phyloP scores from a whole-genome alignment of 2,329 filamentous ascomycete genomes.

The Rhytidhysteron rufulum region DNA sequence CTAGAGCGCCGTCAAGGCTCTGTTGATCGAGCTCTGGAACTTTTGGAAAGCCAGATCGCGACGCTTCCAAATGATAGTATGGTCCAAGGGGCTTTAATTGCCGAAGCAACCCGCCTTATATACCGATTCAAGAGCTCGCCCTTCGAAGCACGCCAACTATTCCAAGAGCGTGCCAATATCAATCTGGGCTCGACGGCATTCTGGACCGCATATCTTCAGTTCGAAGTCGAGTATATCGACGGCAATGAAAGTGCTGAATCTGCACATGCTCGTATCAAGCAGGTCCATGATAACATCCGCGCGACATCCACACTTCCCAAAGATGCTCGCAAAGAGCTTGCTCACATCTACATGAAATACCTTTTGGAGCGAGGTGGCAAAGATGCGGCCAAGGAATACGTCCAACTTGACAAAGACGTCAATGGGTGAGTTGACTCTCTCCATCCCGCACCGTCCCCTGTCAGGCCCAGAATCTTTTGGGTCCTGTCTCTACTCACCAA shows the following conservation, averaged over 20 bases:
- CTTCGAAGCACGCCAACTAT: constrained; percentile 79
- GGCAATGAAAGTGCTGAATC: constrained; percentile 59
- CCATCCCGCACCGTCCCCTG: too few species aligned
- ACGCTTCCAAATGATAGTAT: constrained; percentile 67
- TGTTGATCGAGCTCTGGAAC: constrained; percentile 76
- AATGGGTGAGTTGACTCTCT: constrained; percentile 59
- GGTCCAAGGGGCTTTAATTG: constrained; percentile 81
- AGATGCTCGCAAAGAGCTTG: constrained; percentile 68
- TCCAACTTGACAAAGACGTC: constrained; percentile 77
- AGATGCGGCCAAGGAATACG: constrained; percentile 80
- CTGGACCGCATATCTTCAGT: constrained; percentile 84
- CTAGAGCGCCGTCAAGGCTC: constrained; percentile 78
- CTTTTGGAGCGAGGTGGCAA: constrained; percentile 78
- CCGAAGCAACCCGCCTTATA: constrained; percentile 80
- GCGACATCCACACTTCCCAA: constrained; percentile 67
- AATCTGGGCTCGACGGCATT: constrained; percentile 86
- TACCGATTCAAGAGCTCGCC: constrained; percentile 83
- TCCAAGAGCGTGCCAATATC: constrained; percentile 74
- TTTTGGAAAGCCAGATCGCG: constrained; percentile 79
- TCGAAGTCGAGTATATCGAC: constrained; percentile 81
- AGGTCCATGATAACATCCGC: constrained; percentile 72
- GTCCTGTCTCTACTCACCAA: too few species aligned
- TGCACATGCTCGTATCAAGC: constrained; percentile 71
- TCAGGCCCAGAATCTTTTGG: too few species aligned
- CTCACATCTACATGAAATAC: constrained; percentile 75